A percentile compares a stretch with the other conserved stretches of the same genome.
These are phyloP conservation scores for Aurantiochytrium sp. DNA, from an alignment of 108 stramenopile species.

Conservation along the genomic window DNA sequence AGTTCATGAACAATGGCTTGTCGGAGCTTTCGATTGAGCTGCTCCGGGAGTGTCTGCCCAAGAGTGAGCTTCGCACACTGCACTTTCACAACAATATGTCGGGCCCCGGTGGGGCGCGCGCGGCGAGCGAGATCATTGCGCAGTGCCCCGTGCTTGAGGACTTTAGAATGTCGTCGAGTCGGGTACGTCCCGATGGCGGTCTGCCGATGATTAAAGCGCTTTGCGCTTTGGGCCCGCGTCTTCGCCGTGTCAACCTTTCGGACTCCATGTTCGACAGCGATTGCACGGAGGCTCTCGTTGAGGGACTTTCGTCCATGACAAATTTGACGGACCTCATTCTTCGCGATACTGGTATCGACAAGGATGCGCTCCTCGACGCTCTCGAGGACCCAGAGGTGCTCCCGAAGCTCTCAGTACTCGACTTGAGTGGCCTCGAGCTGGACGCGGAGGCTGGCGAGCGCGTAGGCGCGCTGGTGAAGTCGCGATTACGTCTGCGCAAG, in stretches of 20 bases:
- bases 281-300: background rate
- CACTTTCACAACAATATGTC: constrained; percentile 20
- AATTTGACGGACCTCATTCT: background rate
- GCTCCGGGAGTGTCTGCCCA: background rate
- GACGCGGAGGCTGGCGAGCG: background rate
- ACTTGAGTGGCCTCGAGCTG: background rate
- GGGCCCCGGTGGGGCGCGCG: background rate
- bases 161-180: constrained; percentile 14
- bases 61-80: background rate
- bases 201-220: background rate
- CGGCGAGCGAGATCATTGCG: background rate
- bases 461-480: background rate
- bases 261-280: background rate
- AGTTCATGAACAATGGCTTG: background rate
- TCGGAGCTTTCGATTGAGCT: constrained; percentile 13
- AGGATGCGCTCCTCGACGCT: background rate
- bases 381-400: background rate
- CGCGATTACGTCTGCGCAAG: background rate
- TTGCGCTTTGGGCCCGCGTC: background rate
- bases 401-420: background rate
- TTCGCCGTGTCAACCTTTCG: background rate
- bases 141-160: background rate
- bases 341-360: background rate
- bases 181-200: background rate
- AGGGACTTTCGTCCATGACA: background rate